Evolutionary conservation across 2,329 filamentous ascomycete genomes (phyloP).

Genomic region (Pseudocercospora crystallina): DNA sequence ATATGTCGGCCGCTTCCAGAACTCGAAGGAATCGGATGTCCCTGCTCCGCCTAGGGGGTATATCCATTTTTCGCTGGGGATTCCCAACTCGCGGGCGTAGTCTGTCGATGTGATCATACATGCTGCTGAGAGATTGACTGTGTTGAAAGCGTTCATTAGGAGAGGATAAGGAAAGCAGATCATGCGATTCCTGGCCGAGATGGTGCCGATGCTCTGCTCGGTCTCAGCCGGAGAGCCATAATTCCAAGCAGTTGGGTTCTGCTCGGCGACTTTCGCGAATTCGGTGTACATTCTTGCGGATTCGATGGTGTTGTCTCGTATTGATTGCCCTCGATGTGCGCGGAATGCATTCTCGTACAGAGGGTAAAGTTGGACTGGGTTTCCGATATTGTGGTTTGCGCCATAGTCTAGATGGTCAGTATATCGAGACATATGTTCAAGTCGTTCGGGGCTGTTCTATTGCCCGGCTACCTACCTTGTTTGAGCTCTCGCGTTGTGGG

Average conservation of each 20-base stretch:
- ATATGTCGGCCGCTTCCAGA: constrained; percentile 63
- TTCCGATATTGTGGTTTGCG: constrained; percentile 57
- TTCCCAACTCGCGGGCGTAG: constrained; percentile 54
- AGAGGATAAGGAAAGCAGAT: constrained; percentile 69
- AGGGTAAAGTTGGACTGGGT: constrained; percentile 67
- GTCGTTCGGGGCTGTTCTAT: not conserved
- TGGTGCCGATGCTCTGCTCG: constrained; percentile 53
- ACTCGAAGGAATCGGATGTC: constrained; percentile 57
- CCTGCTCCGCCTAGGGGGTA: constrained; percentile 65
- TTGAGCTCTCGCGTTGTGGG: constrained; percentile 49
- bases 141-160: constrained; percentile 72
- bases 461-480: constrained; percentile 17
- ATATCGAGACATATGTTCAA: not conserved
- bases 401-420: constrained; percentile 50
- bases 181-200: constrained; percentile 62
- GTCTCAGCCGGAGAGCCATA: constrained; percentile 49
- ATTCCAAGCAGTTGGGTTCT: constrained; percentile 59
- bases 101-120: constrained; percentile 60
- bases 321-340: constrained; percentile 55
- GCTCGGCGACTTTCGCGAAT: constrained; percentile 58
- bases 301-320: constrained; percentile 58
- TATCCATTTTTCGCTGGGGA: constrained; percentile 60
- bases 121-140: constrained; percentile 63
- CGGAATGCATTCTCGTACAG: constrained; percentile 66
- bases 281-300: constrained; percentile 60